Percentiles rank a stretch among this genome's conserved stretches.
These are phyloP conservation scores for Hypoxylon sp. DNA, from an alignment of 2,329 filamentous ascomycete genomes.

Conservation along the genomic window DNA sequence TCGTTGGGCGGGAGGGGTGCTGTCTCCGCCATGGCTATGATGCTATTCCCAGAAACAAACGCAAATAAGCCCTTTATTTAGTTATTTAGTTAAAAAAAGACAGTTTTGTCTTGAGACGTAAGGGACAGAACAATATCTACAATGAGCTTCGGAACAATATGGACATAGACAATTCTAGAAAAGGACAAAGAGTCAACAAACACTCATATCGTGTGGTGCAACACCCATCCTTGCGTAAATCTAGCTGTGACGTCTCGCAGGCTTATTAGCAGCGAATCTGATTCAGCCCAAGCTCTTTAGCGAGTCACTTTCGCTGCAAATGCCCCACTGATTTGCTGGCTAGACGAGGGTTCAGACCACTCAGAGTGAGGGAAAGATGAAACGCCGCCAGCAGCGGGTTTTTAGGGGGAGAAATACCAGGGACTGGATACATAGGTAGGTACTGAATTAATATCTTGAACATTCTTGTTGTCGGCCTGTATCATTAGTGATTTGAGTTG, in stretches of 20 bases:
- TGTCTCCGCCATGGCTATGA: slow-evolving; percentile 46
- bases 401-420: slow-evolving; percentile 18
- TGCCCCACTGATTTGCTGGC: slow-evolving; percentile 39
- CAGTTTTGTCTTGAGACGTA: not conserved
- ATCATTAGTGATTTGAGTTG: slow-evolving; percentile 4
- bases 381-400: slow-evolving; percentile 41
- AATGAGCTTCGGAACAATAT: slow-evolving; percentile 4
- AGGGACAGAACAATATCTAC: slow-evolving; percentile 1
- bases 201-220: slow-evolving; percentile 16
- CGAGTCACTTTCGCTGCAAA: slow-evolving; percentile 29
- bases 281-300: slow-evolving; percentile 41
- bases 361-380: slow-evolving; percentile 28
- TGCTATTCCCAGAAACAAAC: slow-evolving; percentile 11
- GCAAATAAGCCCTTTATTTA: not conserved
- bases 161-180: slow-evolving; percentile 25
- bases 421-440: too few species aligned
- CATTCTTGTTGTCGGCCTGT: not conserved
- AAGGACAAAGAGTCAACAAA: slow-evolving; percentile 30
- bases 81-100: not conserved
- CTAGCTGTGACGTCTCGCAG: slow-evolving; percentile 40
- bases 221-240: slow-evolving; percentile 22
- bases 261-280: slow-evolving; percentile 29
- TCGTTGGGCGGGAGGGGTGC: slow-evolving; percentile 48
- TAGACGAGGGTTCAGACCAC: slow-evolving; percentile 32
- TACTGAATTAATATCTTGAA: slow-evolving; percentile 6